These are phyloP conservation scores for Tulasnella sp. DNA, from an alignment of 768 basidiomycete genomes.

Conservation along the genomic window DNA sequence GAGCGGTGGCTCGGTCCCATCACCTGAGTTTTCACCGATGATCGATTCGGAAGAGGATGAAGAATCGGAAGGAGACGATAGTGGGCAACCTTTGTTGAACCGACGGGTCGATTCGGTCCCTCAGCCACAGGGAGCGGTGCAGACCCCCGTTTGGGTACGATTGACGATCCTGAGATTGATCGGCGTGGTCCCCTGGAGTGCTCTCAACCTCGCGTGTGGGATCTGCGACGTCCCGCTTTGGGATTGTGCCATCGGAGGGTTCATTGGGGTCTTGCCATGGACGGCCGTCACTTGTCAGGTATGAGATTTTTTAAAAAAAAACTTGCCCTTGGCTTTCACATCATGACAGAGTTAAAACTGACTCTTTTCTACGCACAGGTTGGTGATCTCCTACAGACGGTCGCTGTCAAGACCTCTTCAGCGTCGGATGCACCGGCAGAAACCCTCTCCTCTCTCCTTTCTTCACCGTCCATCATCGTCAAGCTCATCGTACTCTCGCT, in stretches of 20 bases:
- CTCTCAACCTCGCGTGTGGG: slow-evolving; percentile 93
- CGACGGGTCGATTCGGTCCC: not conserved
- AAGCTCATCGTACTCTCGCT: slow-evolving; percentile 77
- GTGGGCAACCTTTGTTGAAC: not conserved
- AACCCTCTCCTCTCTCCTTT: slow-evolving; percentile 73
- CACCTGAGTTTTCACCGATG: slow-evolving; percentile 9
- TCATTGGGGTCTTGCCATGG: slow-evolving; percentile 80
- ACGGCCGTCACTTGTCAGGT: slow-evolving; percentile 88
- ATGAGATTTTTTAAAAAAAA: not conserved
- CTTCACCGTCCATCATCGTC: slow-evolving; percentile 69
- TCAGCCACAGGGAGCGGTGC: not conserved
- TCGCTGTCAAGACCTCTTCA: slow-evolving; percentile 30
- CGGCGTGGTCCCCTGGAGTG: slow-evolving; percentile 93
- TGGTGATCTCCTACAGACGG: slow-evolving; percentile 74
- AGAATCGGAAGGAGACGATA: not conserved
- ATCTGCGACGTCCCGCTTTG: slow-evolving; percentile 68
- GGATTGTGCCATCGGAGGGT: slow-evolving; percentile 70
- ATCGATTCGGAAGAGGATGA: not conserved
- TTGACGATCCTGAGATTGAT: slow-evolving; percentile 79
- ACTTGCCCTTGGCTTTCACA: not conserved
- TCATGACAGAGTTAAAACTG: not conserved
- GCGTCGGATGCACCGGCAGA: slow-evolving; percentile 41
- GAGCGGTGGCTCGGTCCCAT: slow-evolving; percentile 17
- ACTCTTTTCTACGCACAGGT: slow-evolving; percentile 39
- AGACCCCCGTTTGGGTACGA: slow-evolving; percentile 57